Evolutionary conservation across 805 yeast species (phyloP), one percentile per base, ranked within the genome.

Genomic region (Barnettozyma pratensis): DNA sequence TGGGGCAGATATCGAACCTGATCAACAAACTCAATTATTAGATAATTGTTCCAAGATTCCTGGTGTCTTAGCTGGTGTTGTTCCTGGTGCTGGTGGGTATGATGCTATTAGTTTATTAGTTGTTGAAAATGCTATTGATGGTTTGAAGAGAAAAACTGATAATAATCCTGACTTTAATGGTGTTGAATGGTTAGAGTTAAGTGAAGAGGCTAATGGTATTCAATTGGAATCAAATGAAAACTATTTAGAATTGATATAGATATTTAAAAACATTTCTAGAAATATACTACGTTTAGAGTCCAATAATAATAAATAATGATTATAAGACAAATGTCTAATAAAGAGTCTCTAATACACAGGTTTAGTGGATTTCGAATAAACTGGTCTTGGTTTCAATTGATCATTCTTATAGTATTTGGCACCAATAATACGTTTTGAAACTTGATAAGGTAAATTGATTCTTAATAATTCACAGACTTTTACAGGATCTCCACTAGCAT

Each of bases 1-100:
- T 0, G 86, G 85, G 0, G 97, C 95, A 0, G 89, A 85, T n/a
- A 80, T 94, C 44, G 98, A 94, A 65, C 99, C 99, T 0, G 65
- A 61, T 2, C 70, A 74, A 25, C 99, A 94, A 66, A 87, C 96
- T 0, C 51, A 56, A 2, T 70, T 94, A 6, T 68, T 94, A 7
- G 80, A 92, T 59, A 63, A 70, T 14, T 80, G 86, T 49, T 63
- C 74, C 38, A 55, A 65, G 7, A 61, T 87, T 25, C 71, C 70
- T 0, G 99, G 99, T 12, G 94, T 89, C 31, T 57, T 92, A 19
- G 96, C 96, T 0, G 97, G 96, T n/a, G 91, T 94, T 34, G 96
- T 94, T 4, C 99, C 99, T 0, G 99, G 99, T 2, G 99, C 99
- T 0, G 99, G 99, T 29, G 99, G 99, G 0, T 86, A 82, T 62